Evolutionary conservation across 768 basidiomycete species (phyloP), one percentile per base, ranked within the genome.

Genomic region (Tulasnella sp.): DNA sequence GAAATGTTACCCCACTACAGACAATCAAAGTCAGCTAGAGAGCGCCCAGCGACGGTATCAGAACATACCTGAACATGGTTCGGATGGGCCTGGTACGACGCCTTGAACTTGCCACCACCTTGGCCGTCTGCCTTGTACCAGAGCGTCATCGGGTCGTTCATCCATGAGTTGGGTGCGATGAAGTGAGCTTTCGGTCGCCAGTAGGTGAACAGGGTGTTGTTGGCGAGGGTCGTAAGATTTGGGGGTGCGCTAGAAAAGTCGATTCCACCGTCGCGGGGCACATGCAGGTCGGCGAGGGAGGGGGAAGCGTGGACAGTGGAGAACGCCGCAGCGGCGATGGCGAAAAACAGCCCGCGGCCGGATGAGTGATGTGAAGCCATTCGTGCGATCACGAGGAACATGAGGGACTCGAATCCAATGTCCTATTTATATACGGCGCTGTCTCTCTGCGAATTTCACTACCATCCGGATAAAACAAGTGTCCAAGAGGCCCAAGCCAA

Each of bases 31-130:
- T n/a, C n/a, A n/a, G n/a, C n/a, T n/a, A n/a, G n/a, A n/a, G n/a
- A n/a, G n/a, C n/a, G n/a, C n/a, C n/a, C n/a, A n/a, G n/a, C n/a
- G n/a, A n/a, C n/a, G n/a, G n/a, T n/a, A n/a, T n/a, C n/a, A n/a
- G n/a, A n/a, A n/a, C n/a, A n/a, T n/a, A n/a, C 62, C 62, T 68
- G 62, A 3, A 68, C 62, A 34, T 68, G 62, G 21, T 68, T 68
- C 31, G 62, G 62, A 34, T 68, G 62, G 21, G 62, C 62, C 31
- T 68, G 62, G 18, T 68, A 68, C 8, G 62, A 68, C 27, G 62
- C 62, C 62, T 68, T 68, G 62, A 68, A 68, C 62, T 68, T 68
- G 62, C 62, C 62, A 16, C 62, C 62, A 68, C 62, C 62, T 36
- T 68, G 10, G 14, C 62, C 62, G 27, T 68, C 62, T 6, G 62